A percentile compares a stretch with the other conserved stretches of the same genome.
Conservation (phyloP, 805 yeast genomes). For the Pichia membranifaciens region DNA sequence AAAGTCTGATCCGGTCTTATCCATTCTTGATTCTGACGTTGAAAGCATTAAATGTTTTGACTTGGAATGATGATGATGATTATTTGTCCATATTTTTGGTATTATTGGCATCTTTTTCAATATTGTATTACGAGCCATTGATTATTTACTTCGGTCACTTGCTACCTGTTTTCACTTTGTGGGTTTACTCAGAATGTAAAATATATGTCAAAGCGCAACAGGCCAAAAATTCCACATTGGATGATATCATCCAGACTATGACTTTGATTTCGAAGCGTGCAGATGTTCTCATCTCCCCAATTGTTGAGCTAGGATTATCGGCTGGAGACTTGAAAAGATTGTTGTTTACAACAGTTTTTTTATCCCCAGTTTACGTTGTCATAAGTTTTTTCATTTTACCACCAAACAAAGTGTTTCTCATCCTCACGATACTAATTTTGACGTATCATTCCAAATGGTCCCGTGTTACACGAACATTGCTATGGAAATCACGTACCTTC, state of each 20-base stretch:
- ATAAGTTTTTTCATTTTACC: slow-evolving; percentile 61
- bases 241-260: slow-evolving; percentile 74
- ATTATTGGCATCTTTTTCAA: slow-evolving; percentile 47
- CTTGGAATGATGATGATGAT: slow-evolving; percentile 89
- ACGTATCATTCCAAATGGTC: slow-evolving; percentile 87
- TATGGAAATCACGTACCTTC: slow-evolving; percentile 76
- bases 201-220: slow-evolving; percentile 53
- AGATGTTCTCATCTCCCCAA: slow-evolving; percentile 74
- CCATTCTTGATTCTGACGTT: slow-evolving; percentile 78
- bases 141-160: slow-evolving; percentile 81
- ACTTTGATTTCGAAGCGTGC: slow-evolving; percentile 70
- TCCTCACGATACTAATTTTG: slow-evolving; percentile 54
- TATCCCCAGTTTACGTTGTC: slow-evolving; percentile 79
- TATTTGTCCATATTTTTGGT: slow-evolving; percentile 51
- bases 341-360: slow-evolving; percentile 73
- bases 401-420: slow-evolving; percentile 61
- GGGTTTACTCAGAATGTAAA: slow-evolving; percentile 55
- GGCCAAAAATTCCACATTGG: slow-evolving; percentile 70
- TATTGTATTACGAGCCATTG: slow-evolving; percentile 73
- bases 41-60: slow-evolving; percentile 60
- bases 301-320: slow-evolving; percentile 66
- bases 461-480: slow-evolving; percentile 70
- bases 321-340: slow-evolving; percentile 75
- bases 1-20: slow-evolving; percentile 73
- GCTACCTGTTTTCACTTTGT: slow-evolving; percentile 54